These are phyloP conservation scores for Blastocladiella emersonii DNA, from an alignment of 371 early-diverging fungal genomes.

Conservation along the genomic window DNA sequence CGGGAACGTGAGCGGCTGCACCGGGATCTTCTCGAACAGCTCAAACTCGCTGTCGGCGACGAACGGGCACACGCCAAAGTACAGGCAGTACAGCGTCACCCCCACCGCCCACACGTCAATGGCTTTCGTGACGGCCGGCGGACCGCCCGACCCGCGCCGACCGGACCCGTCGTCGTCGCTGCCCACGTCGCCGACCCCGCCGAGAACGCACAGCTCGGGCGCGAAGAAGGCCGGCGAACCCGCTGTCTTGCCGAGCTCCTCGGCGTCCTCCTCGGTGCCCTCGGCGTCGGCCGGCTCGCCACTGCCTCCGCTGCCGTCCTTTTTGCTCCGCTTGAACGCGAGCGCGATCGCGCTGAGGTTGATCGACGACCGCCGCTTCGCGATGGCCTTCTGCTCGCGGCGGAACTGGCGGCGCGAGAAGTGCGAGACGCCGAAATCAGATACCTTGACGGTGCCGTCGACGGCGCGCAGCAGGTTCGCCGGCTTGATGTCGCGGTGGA, in stretches of 20 bases:
- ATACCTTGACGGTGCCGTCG: conserved; percentile 71
- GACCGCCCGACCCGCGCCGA: background rate
- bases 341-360: background rate
- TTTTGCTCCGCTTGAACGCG: background rate
- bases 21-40: conserved; percentile 76
- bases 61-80: conserved; percentile 94
- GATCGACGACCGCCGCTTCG: background rate
- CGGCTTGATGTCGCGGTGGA: conserved; percentile 93
- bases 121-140: conserved; percentile 47
- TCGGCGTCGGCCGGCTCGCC: conserved; percentile 12
- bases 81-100: conserved; percentile 94
- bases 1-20: conserved; percentile 32
- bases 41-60: conserved; percentile 93
- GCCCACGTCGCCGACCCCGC: conserved; percentile 18
- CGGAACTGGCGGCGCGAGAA: conserved; percentile 27
- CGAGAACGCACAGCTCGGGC: conserved; percentile 80
- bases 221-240: conserved; percentile 97
- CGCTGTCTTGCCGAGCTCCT: conserved; percentile 82
- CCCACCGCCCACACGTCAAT: conserved; percentile 99
- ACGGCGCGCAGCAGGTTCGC: conserved; percentile 68
- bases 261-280: conserved; percentile 14
- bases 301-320: background rate
- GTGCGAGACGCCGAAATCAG: conserved; percentile 88
- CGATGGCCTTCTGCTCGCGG: conserved; percentile 1
- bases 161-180: too few relatives aligned